Evolutionary conservation across 108 stramenopile species (phyloP), one percentile per base, ranked within the genome.

Genomic region (Parietichytrium sp.): DNA sequence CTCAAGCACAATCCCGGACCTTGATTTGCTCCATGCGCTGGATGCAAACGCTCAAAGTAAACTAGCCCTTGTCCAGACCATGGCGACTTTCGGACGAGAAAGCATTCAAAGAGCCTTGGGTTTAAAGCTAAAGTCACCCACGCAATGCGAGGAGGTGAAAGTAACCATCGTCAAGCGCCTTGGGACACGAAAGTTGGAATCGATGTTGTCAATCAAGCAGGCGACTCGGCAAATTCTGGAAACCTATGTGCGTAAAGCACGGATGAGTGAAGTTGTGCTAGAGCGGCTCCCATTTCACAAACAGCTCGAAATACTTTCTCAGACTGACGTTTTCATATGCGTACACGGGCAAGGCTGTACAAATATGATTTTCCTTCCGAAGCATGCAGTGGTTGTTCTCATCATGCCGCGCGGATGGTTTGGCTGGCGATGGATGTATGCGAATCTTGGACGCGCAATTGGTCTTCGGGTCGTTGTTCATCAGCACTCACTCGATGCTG

Each of bases 321-420:
- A 20, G 10, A 72, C 61, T 2, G 38, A 42, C 8, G 42, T 72
- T 15, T 42, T 72, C 10, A 45, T 33, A n/a, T 72, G 61, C 20
- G 61, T 72, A 10, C 61, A 72, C 20, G 61, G 61, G 8, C 61
- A 72, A 25, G 61, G 61, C 6, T 72, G 61, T 27, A n/a, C 61
- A n/a, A 72, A 2, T 25, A 45, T 72, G 42, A 42, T 20, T 42
- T 72, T 72, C 45, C 33, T 72, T n/a, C 61, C 61, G 16, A 42
- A 72, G 42, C 61, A 42, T 6, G 29, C 61, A 15, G 61, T 72
- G 13, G 38, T 72, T 33, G 45, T 72, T 45, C 61, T 72, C 33
- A 42, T 72, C 38, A 72, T 72, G 61, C 61, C 61, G 23, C 7
- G 15, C 23, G 61, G 42, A 6, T 0, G 6, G 6, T 27, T 6